Evolutionary conservation across 2,329 filamentous ascomycete genomes (phyloP), one percentile per base, ranked within the genome.

Genomic region (Fusarium neocosmosporiellum): DNA sequence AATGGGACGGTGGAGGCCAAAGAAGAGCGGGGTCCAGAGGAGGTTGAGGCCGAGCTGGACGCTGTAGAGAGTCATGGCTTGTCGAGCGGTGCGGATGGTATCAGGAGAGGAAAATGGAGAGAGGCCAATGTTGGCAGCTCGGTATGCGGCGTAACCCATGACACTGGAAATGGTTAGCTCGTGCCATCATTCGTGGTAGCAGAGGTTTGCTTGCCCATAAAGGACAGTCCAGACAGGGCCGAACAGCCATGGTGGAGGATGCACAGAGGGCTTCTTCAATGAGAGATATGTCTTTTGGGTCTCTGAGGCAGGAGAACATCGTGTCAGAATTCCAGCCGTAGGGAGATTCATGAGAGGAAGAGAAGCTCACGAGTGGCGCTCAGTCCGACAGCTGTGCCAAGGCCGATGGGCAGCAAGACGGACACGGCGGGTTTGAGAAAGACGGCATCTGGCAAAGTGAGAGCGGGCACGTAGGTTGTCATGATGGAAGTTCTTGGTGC

Each of bases 1-100:
- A 60, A 92, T 86, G 1, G 95, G 94, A 18, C 90, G 89, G 72
- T 92, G 91, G 59, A 92, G 79, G n/a, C 89, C 88, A 80, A 98
- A 98, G 88, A 98, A 98, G 13, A 98, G 88, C 14, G 96, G 96
- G 89, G 95, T 98, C 94, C 94, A 98, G 62, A 92, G 82, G 33
- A 97, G 86, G 81, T 98, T 98, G 59, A 98, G 86, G 13, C 88
- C 93, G 8, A 98, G 90, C 83, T 98, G 95, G 67, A 95, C 86
- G 3, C 93, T 93, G 85, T 98, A 98, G 33, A 98, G 87, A 0
- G 92, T 94, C 66, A 94, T 92, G 74, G 91, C 92, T 73, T 90
- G 87, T 80, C 89, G 89, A 60, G 92, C 90, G 62, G 89, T 83
- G 37, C 85, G 82, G 55, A 89, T 86, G n/a, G 88, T 89, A 41